Conservation (phyloP, 257 asterid genomes). For the Verbascum thapsus region DNA sequence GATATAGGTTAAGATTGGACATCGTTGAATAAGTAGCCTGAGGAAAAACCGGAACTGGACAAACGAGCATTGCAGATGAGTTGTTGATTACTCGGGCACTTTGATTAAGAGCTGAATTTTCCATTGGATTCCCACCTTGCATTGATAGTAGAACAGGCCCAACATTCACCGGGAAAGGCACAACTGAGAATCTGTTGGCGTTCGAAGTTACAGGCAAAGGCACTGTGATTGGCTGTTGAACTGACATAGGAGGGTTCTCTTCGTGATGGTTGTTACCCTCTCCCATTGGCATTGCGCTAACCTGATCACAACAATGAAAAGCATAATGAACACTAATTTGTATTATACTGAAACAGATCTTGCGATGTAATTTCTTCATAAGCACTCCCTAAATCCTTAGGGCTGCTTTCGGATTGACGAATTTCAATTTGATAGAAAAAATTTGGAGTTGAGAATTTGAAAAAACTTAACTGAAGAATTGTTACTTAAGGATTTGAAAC, state of each 20-base stretch:
- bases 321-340: not conserved
- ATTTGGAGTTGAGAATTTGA: too few relatives aligned
- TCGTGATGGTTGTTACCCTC: constrained; percentile 42
- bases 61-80: constrained; percentile 39
- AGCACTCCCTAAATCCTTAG: not conserved
- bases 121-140: constrained; percentile 46
- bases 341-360: not conserved
- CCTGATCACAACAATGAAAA: constrained; percentile 43
- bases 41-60: constrained; percentile 37
- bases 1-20: constrained; percentile 44
- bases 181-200: constrained; percentile 39
- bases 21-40: constrained; percentile 37
- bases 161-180: constrained; percentile 41
- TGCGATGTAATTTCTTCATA: not conserved
- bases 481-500: too few relatives aligned
- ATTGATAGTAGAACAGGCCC: constrained; percentile 41
- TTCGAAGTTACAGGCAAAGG: constrained; percentile 36
- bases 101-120: constrained; percentile 31
- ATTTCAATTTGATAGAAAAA: too few relatives aligned
- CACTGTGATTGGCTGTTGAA: constrained; percentile 30
- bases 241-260: constrained; percentile 25
- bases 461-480: too few relatives aligned
- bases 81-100: constrained; percentile 27
- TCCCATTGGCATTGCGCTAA: constrained; percentile 46
- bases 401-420: too few relatives aligned